Evolutionary conservation across 164 flowering plant genomes (phyloP), one percentile per base, ranked within the genome.

Genomic region (Chimonanthus salicifolius): DNA sequence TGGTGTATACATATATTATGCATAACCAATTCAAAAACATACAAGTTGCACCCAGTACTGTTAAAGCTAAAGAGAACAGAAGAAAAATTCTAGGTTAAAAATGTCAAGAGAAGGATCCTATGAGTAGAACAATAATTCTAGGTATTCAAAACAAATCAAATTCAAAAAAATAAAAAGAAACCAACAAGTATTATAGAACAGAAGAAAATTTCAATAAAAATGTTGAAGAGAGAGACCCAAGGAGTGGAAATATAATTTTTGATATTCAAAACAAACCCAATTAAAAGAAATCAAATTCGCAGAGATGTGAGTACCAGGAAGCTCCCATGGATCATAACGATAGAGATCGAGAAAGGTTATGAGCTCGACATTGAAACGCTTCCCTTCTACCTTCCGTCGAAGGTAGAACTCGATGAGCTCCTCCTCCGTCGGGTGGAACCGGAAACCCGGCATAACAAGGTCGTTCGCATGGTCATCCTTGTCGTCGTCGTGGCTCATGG

Each of bases 271-370:
- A 62, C 65, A 18, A 62, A 16, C 33, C 33, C 33, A 62, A 62
- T 20, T 62, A 33, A 16, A 62, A 62, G 33, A 18, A 62, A 62
- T 7, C 20, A 7, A 62, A 62, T n/a, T 62, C 65, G 20, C 21
- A 62, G 20, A 62, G 20, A 62, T 16, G n/a, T 18, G 49, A 62
- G 47, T 81, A 95, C 99, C 98, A 71, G 99, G 99, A 72, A 95
- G 99, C 71, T 95, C 99, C 99, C 99, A 95, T 48, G 99, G 99
- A 84, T 95, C 99, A 62, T 89, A 89, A 78, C 93, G 92, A 78
- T 93, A 95, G 73, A 95, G 96, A 82, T 95, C 98, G 48, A 95
- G 87, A 69, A 87, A 90, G 81, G 97, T 88, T 47, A 94, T 94
- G 81, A 94, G 97, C 48, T 94, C 98, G 7, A 92, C 97, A 70